Conservation (phyloP, 1,284 basidiomycete species). For the Porodaedalea pini region DNA sequence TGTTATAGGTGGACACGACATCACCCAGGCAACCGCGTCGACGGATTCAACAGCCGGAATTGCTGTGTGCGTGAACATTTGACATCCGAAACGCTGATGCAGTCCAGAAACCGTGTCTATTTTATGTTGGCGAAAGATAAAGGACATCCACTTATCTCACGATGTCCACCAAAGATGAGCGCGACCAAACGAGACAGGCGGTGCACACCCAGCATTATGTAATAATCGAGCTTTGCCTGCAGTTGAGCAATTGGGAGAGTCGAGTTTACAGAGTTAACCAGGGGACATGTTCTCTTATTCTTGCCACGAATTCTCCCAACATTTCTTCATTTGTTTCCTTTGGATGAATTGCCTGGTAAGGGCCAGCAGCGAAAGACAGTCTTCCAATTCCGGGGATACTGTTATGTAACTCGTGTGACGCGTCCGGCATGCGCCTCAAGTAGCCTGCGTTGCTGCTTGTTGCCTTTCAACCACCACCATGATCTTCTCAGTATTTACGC, state of each 20-base stretch:
- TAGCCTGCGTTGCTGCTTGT: not conserved
- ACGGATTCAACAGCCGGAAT: constrained; percentile 7
- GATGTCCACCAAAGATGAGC: not conserved
- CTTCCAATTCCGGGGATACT: not conserved
- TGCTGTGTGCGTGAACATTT: not conserved
- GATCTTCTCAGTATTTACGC: constrained; percentile 58
- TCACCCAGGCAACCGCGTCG: constrained; percentile 12
- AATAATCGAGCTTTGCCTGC: not conserved
- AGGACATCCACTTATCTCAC: not conserved
- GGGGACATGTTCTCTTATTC: not conserved
- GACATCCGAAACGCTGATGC: not conserved
- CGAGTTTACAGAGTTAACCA: too few species aligned
- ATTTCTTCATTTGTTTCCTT: too few species aligned
- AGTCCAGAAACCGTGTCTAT: not conserved
- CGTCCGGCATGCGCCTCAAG: constrained; percentile 10
- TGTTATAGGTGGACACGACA: not conserved
- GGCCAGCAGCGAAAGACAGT: not conserved
- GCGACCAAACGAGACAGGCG: not conserved
- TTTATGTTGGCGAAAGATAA: not conserved
- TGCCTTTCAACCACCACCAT: constrained; percentile 45
- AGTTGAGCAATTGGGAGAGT: too few species aligned
- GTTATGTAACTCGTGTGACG: constrained; percentile 8
- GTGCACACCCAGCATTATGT: not conserved
- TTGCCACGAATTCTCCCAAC: not conserved
- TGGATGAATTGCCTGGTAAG: not conserved